These are phyloP conservation scores for Boechera stricta DNA, from an alignment of 345 rosid genomes.

Conservation along the genomic window DNA sequence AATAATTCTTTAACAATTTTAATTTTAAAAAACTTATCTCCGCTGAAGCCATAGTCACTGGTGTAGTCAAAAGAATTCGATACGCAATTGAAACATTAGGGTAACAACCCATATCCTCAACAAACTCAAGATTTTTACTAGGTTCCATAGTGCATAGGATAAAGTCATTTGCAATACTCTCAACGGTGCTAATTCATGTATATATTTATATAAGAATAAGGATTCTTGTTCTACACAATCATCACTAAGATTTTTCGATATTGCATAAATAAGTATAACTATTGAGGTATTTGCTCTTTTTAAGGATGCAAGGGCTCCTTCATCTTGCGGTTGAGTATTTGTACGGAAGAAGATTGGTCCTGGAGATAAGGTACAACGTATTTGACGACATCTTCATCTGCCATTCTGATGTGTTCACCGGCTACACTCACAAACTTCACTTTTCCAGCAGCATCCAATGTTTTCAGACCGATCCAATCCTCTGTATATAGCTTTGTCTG, in stretches of 20 bases:
- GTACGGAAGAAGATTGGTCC: constrained; percentile 38
- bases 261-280: not conserved
- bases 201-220: no score
- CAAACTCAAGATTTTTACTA: no score
- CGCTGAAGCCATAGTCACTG: no score
- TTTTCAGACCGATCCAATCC: constrained; percentile 82
- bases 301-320: constrained; percentile 26
- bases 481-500: constrained; percentile 65
- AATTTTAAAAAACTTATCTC: no score
- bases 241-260: not conserved
- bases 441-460: constrained; percentile 68
- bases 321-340: constrained; percentile 31
- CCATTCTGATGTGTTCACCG: constrained; percentile 61
- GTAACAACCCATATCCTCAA: no score
- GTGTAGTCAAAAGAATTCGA: no score
- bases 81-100: no score
- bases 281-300: not conserved
- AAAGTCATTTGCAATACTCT: no score
- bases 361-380: constrained; percentile 67
- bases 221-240: not conserved
- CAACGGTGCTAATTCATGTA: no score
- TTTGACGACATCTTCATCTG: constrained; percentile 55
- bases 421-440: constrained; percentile 67
- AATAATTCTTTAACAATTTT: no score
- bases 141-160: no score